Evolutionary conservation across 2,329 filamentous ascomycete species (phyloP).

Genomic region (Talaromyces sp.): DNA sequence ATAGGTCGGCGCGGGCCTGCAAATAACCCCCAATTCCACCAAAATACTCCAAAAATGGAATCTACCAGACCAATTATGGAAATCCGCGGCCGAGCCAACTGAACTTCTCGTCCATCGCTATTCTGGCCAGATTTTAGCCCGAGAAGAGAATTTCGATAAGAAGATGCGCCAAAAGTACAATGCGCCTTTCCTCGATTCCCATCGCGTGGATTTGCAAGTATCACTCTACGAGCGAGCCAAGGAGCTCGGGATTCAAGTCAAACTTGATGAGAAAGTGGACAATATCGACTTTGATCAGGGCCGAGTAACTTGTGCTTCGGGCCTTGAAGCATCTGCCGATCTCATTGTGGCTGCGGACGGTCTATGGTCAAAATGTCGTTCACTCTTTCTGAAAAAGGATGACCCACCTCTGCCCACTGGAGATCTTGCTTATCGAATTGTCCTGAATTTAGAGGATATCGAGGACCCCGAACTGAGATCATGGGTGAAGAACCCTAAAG

Average conservation of each 20-base stretch:
- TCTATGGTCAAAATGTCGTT: not conserved
- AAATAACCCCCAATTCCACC: slow-evolving; percentile 32
- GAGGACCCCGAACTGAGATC: not conserved
- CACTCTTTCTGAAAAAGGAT: not conserved
- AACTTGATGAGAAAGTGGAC: not conserved
- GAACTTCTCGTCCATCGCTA: slow-evolving; percentile 22
- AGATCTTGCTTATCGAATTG: not conserved
- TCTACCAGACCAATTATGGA: slow-evolving; percentile 27
- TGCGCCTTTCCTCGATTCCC: slow-evolving; percentile 46
- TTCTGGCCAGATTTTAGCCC: slow-evolving; percentile 24
- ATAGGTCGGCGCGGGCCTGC: slow-evolving; percentile 10
- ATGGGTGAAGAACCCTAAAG: not conserved
- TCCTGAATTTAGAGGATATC: not conserved
- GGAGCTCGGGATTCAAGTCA: not conserved
- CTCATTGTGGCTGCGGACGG: not conserved
- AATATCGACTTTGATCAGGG: not conserved
- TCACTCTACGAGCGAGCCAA: not conserved
- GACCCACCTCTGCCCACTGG: not conserved
- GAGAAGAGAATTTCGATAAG: slow-evolving; percentile 26
- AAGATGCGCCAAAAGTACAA: slow-evolving; percentile 30
- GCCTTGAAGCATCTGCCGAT: not conserved
- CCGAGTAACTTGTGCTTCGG: not conserved
- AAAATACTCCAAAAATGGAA: slow-evolving; percentile 30
- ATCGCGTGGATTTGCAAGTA: slow-evolving; percentile 50
- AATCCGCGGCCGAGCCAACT: slow-evolving; percentile 29